Evolutionary conservation across 371 early-diverging fungal species (phyloP), one percentile per base, ranked within the genome.

Genomic region (Lichtheimia ramosa): DNA sequence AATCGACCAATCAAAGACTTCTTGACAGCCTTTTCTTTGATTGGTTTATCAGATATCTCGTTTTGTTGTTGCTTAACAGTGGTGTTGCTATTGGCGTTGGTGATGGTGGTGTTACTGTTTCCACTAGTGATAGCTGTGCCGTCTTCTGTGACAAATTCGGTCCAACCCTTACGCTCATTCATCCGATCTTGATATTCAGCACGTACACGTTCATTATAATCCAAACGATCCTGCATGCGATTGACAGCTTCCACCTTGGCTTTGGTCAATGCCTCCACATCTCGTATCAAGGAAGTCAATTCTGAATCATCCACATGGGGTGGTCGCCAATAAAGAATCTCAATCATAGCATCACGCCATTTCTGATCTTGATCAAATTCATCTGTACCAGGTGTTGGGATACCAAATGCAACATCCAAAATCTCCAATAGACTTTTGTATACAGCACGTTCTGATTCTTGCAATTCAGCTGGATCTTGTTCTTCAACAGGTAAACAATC

Each of bases 281-380:
- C 78, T 20, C 61, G 64, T 3, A 77, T 64, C 14, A 81, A 48
- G 3, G 59, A 18, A 5, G 51, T 48, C n/a, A 63, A 16, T 0
- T 16, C 18, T 7, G 68, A 54, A 42, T 82, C 77, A 14, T 71
- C 75, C 5, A 79, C 61, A 0, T 62, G 63, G 10, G 84, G 83
- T 8, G 82, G 73, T 25, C 79, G 69, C 86, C 86, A 85, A 34
- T 83, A 82, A 42, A 85, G 60, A 0, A 85, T 74, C 41, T 83
- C 82, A 2, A 83, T 74, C 63, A 85, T 83, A 25, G 77, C 76
- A 28, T 81, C 74, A 13, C 58, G 48, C 28, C 25, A 34, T n/a
- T 28, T 4, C 70, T 70, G 2, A 74, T 73, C 24, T n/a, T 58
- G 46, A 34, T 50, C 41, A 23, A 53, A 41, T 15, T 16, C 43